Base-by-base conservation (phyloP, 164 flowering plant species). In the Dillenia turbinata region DNA sequence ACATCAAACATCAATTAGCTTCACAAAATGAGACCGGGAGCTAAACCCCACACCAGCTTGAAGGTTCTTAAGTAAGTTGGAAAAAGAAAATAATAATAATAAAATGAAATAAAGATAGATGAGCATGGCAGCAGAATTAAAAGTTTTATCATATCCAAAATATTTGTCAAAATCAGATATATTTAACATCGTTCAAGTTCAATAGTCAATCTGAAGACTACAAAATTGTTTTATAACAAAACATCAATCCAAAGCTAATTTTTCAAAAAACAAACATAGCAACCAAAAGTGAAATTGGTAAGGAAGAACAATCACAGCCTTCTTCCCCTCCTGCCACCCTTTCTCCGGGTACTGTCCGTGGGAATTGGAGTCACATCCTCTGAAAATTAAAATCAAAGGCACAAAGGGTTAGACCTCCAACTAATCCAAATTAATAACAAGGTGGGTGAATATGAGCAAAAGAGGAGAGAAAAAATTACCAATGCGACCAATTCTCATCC, bases 331-430 rank as follows among this genome's bases (percentile, higher is more conserved):
- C 95, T 80, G 1, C 95, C 97, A 69, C 97, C 95, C 86, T 90
- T 90, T 73, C 95, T 78, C 44, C 97, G 82, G n/a, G 97, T 90
- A 66, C 97, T 86, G 75, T 90, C 96, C 10, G 84, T 81, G 0
- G 97, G 92, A 57, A 88, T 90, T 0, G 97, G 97, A 12, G 95
- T 90, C 57, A 86, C 95, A 74, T 89, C 96, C 96, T 89, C 96
- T 85, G 84, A 44, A 57, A 71, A 51, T 55, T 40, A 12, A n/a
- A 57, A 63, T n/a, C 19, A 66, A 8, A 49, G 56, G 10, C 40
- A 33, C 40, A 33, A 33, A 33, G 40, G 40, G 5, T 33, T 33
- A 33, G 40, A 26, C 33, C 33, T 33, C 40, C 40, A 33, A 33
- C 40, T 33, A 33, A 33, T 33, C 16, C n/a, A 10, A 47, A 55